Percentiles rank a stretch among this genome's conserved stretches.
Conservation (phyloP, 495 filamentous ascomycete species). For the Neurospora tetraspora region DNA sequence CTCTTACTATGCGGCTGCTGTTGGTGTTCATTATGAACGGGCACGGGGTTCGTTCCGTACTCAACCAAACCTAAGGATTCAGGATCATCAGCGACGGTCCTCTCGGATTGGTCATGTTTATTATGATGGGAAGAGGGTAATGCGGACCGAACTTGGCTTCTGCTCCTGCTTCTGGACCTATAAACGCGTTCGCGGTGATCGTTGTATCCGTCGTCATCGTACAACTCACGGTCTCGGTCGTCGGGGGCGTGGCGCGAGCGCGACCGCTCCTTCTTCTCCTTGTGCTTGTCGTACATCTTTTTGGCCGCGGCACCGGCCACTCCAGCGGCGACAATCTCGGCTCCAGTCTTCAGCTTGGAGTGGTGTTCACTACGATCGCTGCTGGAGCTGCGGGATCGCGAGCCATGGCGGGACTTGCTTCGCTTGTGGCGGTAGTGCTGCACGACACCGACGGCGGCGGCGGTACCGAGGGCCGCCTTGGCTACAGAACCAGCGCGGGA, state of each 20-base stretch:
- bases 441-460: slow-evolving; percentile 65
- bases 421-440: slow-evolving; percentile 68
- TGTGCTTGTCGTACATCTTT: slow-evolving; percentile 67
- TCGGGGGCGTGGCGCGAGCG: slow-evolving; percentile 32
- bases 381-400: slow-evolving; percentile 46
- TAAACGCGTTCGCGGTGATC: slow-evolving; percentile 13
- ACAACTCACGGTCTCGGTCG: slow-evolving; percentile 29
- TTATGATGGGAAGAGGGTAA: slow-evolving; percentile 31
- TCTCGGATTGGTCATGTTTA: neutral
- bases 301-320: slow-evolving; percentile 69
- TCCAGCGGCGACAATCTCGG: slow-evolving; percentile 62
- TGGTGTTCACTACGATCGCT: slow-evolving; percentile 18
- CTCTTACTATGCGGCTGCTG: neutral
- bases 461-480: slow-evolving; percentile 68
- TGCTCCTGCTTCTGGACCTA: slow-evolving; percentile 40
- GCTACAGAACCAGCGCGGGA: slow-evolving; percentile 61
- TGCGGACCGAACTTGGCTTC: slow-evolving; percentile 43
- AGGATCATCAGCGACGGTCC: slow-evolving; percentile 44
- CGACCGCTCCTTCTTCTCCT: slow-evolving; percentile 38
- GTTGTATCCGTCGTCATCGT: slow-evolving; percentile 15
- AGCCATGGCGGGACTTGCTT: slow-evolving; percentile 39
- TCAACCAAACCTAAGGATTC: slow-evolving; percentile 64
- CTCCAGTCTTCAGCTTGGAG: slow-evolving; percentile 45
- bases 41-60: slow-evolving; percentile 61
- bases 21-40: slow-evolving; percentile 9